Conservation (phyloP, 1,284 basidiomycete genomes). For the Athelia sp. region DNA sequence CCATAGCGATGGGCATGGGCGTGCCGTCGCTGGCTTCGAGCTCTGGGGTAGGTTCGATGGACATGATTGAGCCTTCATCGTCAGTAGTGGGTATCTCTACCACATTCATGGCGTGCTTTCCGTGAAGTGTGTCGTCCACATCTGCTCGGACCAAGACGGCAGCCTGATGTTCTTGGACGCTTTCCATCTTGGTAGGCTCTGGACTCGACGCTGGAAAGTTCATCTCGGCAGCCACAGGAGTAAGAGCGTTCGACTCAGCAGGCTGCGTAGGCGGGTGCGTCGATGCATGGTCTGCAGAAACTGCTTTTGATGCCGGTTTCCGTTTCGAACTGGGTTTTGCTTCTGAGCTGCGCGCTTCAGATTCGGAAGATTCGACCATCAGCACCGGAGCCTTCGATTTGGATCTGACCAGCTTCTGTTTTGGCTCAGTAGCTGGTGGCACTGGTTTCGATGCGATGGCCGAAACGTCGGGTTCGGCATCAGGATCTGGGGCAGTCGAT, state of each 20-base stretch:
- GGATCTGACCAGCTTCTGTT: constrained; percentile 2
- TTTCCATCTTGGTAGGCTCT: constrained; percentile 5
- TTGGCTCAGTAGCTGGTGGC: not conserved
- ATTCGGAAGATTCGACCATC: not conserved
- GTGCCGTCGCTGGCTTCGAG: no score
- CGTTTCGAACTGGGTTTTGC: not conserved
- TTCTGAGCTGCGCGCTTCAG: no score
- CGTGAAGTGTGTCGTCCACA: constrained; percentile 8
- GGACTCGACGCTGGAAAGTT: not conserved
- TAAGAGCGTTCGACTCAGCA: not conserved
- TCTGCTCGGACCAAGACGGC: constrained; percentile 5
- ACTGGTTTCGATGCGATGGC: not conserved
- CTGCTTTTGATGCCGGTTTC: not conserved
- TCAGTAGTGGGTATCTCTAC: constrained; percentile 13
- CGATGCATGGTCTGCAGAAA: not conserved
- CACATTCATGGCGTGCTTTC: constrained; percentile 6
- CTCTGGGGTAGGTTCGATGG: not conserved
- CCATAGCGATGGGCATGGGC: not conserved
- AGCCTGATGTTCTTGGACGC: constrained; percentile 5
- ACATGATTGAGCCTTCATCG: not conserved
- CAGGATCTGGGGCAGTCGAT: not conserved
- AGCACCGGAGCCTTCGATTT: not conserved
- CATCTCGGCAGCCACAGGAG: not conserved
- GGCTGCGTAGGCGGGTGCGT: not conserved
- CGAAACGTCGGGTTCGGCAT: not conserved